Evolutionary conservation across 495 filamentous ascomycete genomes (phyloP), one percentile per base, ranked within the genome.

Genomic region (Darksidea phi): DNA sequence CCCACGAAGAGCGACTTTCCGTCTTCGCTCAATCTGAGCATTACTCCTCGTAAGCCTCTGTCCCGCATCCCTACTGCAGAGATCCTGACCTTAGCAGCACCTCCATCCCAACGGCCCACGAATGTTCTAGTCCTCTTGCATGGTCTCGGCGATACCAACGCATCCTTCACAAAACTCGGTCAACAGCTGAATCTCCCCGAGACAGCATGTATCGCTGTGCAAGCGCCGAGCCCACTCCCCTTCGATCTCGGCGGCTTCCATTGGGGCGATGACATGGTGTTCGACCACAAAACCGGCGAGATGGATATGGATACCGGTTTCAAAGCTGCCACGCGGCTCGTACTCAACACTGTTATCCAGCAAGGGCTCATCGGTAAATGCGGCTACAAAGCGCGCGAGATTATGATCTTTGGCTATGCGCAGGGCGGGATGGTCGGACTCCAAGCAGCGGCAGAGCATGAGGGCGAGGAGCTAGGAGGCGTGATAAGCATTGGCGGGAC

Each of bases 91-190:
- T 37, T 55, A 10, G 57, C 68, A 74, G 71, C 72, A 28, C 75
- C 77, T 21, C 47, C 67, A 18, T 60, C 67, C 51, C 61, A 71
- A 46, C 75, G 70, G 51, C 68, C 84, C 53, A 86, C 84, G 18
- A 85, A 91, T 67, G 80, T 96, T 69, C 87, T 97, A 37, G 73
- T 97, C 71, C 83, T 97, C 48, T 85, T 97, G 42, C 93, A 98
- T 75, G 91, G 93, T 55, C 82, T 97, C 1, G 94, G 94, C 28
- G 93, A 97, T 73, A 84, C 81, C 15, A 78, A 87, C 38, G 59
- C 68, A 1, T 76, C 86, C 12, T 96, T 96, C 76, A 78, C 84
- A 50, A 63, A 73, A n/a, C 85, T 97, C 59, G 90, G 82, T 37
- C 75, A 75, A n/a, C 82, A 84, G 62, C 74, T 97, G n/a, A 72